Conservation (phyloP, 1,284 basidiomycete genomes). For the Rhodotorula sp. region DNA sequence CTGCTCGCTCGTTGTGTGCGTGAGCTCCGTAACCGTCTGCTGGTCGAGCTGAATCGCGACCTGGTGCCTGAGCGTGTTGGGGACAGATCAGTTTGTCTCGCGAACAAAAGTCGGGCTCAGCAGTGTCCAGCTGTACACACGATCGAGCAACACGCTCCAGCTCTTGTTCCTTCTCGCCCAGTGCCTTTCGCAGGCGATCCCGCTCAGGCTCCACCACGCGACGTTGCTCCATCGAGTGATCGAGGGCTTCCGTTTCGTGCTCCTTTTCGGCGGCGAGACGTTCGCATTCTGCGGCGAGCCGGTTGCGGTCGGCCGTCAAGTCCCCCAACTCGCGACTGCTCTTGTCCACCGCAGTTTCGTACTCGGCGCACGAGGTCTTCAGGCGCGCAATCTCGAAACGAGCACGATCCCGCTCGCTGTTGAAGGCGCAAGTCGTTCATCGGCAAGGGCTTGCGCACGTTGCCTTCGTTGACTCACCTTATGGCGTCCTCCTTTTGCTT, state of each 20-base stretch:
- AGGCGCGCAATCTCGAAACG: too few relatives aligned
- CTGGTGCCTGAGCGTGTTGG: not conserved
- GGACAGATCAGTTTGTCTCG: not conserved
- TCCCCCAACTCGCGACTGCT: not conserved
- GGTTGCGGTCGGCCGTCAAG: not conserved
- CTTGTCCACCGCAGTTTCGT: not conserved
- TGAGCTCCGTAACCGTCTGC: not conserved
- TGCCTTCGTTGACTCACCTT: too few relatives aligned
- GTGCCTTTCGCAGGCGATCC: not conserved
- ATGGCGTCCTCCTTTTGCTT: too few relatives aligned
- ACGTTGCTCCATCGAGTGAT: not conserved
- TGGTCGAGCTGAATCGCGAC: not conserved
- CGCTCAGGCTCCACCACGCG: not conserved
- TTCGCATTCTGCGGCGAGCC: not conserved
- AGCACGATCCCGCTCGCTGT: too few relatives aligned
- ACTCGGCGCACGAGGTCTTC: not conserved
- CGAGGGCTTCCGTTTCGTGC: not conserved
- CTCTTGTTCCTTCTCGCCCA: not conserved
- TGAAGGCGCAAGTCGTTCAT: too few relatives aligned
- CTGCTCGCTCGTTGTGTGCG: not conserved
- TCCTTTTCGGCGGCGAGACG: not conserved
- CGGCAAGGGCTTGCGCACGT: too few relatives aligned
- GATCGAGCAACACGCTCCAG: too few relatives aligned
- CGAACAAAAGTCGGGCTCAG: too few relatives aligned
- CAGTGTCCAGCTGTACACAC: not conserved